Conservation (phyloP, 106 monocot species). For the Acanthochlamys bracteata region DNA sequence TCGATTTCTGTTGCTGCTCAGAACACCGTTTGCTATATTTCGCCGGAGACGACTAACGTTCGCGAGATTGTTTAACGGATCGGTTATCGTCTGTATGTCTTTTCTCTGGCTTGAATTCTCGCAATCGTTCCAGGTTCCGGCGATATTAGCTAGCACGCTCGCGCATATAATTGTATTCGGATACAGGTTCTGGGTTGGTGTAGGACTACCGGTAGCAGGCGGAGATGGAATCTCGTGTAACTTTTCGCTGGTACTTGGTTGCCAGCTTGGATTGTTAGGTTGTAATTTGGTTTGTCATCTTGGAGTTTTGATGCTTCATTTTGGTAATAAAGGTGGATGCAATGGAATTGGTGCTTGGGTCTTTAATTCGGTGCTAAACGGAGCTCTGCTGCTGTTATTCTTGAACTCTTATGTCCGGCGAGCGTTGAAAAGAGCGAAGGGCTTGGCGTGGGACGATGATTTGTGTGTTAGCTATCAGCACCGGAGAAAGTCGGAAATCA, state of each 20-base stretch:
- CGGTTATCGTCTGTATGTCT: conserved; percentile 54
- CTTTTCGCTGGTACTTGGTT: conserved; percentile 41
- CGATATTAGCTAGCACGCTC: conserved; percentile 62
- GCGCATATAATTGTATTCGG: conserved; percentile 68
- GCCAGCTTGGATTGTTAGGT: conserved; percentile 50
- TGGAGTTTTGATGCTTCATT: conserved; percentile 64
- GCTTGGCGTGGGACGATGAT: conserved; percentile 20
- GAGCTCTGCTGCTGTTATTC: conserved; percentile 42
- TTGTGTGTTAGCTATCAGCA: conserved; percentile 3
- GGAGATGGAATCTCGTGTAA: conserved; percentile 9
- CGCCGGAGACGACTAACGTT: conserved; percentile 27
- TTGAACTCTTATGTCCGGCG: conserved; percentile 27
- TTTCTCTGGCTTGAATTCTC: conserved; percentile 99
- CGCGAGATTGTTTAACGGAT: conserved; percentile 38
- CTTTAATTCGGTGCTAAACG: conserved; percentile 82
- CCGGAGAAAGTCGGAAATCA: background rate
- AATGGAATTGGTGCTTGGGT: conserved; percentile 89
- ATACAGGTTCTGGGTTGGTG: conserved; percentile 77
- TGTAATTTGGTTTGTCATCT: conserved; percentile 66
- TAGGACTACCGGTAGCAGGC: conserved; percentile 45
- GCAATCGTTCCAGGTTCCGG: conserved; percentile 83
- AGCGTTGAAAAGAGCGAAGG: conserved; percentile 1
- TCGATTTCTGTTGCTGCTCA: conserved; percentile 61
- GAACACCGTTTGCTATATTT: conserved; percentile 68
- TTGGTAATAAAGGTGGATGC: conserved; percentile 65